Evolutionary conservation across 1,284 basidiomycete genomes (phyloP).

Genomic region (Ustilago nuda): DNA sequence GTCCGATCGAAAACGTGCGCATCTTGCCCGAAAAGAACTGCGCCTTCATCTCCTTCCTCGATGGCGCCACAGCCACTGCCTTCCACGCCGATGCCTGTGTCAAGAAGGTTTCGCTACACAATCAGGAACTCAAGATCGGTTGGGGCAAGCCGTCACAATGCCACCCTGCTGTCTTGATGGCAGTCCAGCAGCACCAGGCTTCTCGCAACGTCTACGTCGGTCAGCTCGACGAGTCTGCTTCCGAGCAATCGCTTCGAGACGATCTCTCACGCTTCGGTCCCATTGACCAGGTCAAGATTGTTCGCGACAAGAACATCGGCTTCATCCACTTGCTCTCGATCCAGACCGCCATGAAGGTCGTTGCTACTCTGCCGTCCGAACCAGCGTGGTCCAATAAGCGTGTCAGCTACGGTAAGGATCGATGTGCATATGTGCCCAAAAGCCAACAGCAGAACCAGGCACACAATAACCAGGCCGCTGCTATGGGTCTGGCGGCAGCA

Average conservation of each 20-base stretch:
- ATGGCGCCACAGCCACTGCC: conserved; percentile 61
- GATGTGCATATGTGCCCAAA: conserved; percentile 68
- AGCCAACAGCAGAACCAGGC: conserved; percentile 69
- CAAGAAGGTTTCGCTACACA: conserved; percentile 65
- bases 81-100: conserved; percentile 68
- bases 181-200: conserved; percentile 67
- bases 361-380: conserved; percentile 62
- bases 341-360: conserved; percentile 67
- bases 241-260: conserved; percentile 62
- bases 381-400: conserved; percentile 64
- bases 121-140: conserved; percentile 69
- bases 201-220: conserved; percentile 68
- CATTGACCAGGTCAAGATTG: conserved; percentile 69
- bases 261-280: conserved; percentile 66
- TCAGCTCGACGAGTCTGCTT: conserved; percentile 60
- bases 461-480: conserved; percentile 68
- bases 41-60: conserved; percentile 84
- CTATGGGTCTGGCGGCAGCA: conserved; percentile 67
- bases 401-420: conserved; percentile 68
- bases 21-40: conserved; percentile 98
- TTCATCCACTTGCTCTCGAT: conserved; percentile 68
- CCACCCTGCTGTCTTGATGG: conserved; percentile 63
- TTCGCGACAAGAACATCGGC: conserved; percentile 68
- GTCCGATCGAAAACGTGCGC: conserved; percentile 92
- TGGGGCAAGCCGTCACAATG: conserved; percentile 67